Base-by-base conservation (phyloP, 805 yeast genomes). In the Scheffersomyces ergatensis region DNA sequence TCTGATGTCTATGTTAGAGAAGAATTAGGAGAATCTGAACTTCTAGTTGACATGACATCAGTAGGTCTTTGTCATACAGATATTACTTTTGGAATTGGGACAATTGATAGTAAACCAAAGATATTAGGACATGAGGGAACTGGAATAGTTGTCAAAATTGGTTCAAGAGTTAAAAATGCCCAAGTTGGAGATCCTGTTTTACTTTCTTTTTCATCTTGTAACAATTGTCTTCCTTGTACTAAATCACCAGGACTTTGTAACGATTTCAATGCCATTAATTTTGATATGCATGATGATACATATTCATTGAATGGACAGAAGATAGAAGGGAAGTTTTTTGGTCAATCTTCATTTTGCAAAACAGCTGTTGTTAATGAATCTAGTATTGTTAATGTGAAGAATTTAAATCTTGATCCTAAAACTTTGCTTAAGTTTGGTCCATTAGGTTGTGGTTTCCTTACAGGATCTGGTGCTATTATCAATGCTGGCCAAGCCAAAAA, bases 191-290 rank as follows among this genome's bases (percentile, higher is more conserved):
- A 73, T 47, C 54, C 69, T 35, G 77, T 73, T 20, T 74, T 77
- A 13, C 55, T 73, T 43, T 58, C 84, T 84, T 9, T 80, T 77
- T 40, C 59, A 69, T 33, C 76, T 80, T 23, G 79, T 83, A 51
- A 60, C 67, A 25, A 53, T 23, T 23, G 25, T 23, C 7, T 56
- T 30, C 51, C 58, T 42, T 45, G 25, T 36, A 40, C 43, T 23
- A 53, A 58, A 23, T 38, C 44, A 33, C 48, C 47, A 18, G 60
- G 60, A 13, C 40, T 50, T 26, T 50, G 47, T 26, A 53, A 51
- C 25, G 45, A 43, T 16, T 55, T 58, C 39, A 43, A 40, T 14
- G 39, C 40, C 7, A 51, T 52, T 47, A 37, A 34, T 9, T 52
- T 52, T 38, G 54, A 51, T 19, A 51, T 53, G 32, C 48, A 53